Percentiles rank a stretch among this genome's conserved stretches.
These are phyloP conservation scores for Lentinus tigrinus DNA, from an alignment of 768 basidiomycete genomes.

Conservation along the genomic window DNA sequence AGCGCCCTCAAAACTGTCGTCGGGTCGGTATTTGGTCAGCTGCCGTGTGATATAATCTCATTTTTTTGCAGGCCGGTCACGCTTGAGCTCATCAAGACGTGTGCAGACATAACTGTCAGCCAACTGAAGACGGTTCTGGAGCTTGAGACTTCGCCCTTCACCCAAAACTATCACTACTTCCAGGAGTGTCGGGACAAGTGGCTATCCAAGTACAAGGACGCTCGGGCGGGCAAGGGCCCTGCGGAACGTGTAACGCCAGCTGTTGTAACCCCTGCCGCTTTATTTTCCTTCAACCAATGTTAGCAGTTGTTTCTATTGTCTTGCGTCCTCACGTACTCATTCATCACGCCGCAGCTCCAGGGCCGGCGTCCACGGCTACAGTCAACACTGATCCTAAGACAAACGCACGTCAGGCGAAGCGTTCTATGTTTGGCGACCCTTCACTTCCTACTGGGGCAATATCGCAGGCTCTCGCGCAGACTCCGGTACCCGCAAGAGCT, in stretches of 20 bases:
- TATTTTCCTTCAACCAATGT: not conserved
- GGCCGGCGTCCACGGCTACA: no score
- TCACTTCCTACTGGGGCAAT: no score
- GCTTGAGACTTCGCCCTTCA: conserved; percentile 24
- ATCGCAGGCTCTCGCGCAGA: no score
- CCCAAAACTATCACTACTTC: conserved; percentile 25
- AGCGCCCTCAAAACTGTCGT: conserved; percentile 19
- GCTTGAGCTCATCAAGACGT: conserved; percentile 13
- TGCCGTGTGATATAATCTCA: not conserved
- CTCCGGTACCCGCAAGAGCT: no score
- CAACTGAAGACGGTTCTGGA: conserved; percentile 9
- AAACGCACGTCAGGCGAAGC: not conserved
- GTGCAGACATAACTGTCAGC: not conserved
- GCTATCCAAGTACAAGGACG: conserved; percentile 45
- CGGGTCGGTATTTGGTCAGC: conserved; percentile 6
- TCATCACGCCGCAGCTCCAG: no score
- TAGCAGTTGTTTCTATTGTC: no score
- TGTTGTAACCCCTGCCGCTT: no score
- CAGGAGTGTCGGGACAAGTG: conserved; percentile 44
- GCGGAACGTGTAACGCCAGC: not conserved
- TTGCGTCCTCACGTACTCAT: no score
- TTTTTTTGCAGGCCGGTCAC: conserved; percentile 9
- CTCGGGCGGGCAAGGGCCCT: conserved; percentile 2
- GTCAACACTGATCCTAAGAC: not conserved
- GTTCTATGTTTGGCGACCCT: not conserved